Evolutionary conservation across 2,329 filamentous ascomycete species (phyloP).

Genomic region (Aureobasidium sp.): DNA sequence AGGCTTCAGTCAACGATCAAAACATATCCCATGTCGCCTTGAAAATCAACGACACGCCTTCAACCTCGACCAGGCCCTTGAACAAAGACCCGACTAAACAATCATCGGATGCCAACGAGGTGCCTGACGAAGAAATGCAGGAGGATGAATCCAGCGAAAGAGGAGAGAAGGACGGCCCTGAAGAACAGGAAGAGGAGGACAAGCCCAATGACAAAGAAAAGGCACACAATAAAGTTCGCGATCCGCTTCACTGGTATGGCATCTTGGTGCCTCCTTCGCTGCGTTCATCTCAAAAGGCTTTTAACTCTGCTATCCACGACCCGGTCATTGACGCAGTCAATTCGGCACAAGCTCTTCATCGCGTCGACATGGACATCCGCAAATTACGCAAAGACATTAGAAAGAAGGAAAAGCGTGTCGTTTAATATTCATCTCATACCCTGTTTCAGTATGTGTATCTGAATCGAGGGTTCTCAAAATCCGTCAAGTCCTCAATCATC

Average conservation of each 20-base stretch:
- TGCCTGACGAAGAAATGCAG: background rate
- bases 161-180: too few relatives aligned
- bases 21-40: background rate
- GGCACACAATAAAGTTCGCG: conserved; percentile 20
- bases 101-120: background rate
- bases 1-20: conserved; percentile 30
- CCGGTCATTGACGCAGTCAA: conserved; percentile 50
- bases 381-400: conserved; percentile 41
- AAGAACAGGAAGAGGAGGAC: too few relatives aligned
- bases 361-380: conserved; percentile 61
- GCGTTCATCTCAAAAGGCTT: conserved; percentile 50
- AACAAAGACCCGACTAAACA: background rate
- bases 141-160: background rate
- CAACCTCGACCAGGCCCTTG: background rate
- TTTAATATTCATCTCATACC: background rate
- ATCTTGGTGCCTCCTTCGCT: conserved; percentile 42
- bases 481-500: conserved; percentile 28
- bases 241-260: conserved; percentile 53
- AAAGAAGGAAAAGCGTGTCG: conserved; percentile 25
- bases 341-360: conserved; percentile 52
- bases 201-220: background rate
- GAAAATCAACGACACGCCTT: background rate
- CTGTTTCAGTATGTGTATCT: conserved; percentile 19
- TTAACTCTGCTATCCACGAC: conserved; percentile 47
- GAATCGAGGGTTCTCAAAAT: conserved; percentile 29